phyloP scores from a whole-genome alignment of 192 early-diverging fungal genomes.

The Chytriomyces sp. region DNA sequence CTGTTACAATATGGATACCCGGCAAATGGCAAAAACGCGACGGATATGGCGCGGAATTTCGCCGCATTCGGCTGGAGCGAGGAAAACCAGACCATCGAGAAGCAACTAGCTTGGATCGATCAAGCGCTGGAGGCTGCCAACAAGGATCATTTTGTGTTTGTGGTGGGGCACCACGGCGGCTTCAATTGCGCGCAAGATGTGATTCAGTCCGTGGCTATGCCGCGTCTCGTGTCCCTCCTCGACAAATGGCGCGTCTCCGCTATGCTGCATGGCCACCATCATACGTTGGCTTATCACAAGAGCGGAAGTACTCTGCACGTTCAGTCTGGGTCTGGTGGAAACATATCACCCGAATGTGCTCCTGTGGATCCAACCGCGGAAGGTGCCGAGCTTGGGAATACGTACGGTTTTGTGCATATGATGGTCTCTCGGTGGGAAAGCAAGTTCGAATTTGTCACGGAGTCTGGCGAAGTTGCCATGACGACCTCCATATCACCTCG shows the following conservation, averaged over 20 bases:
- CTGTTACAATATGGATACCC: constrained; percentile 12
- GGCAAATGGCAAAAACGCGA: not conserved
- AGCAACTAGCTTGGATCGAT: constrained; percentile 30
- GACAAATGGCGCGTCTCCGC: constrained; percentile 12
- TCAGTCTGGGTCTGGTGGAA: constrained; percentile 17
- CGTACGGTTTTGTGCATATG: constrained; percentile 22
- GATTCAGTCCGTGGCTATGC: not conserved
- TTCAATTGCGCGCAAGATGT: constrained; percentile 6
- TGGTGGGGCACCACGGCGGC: constrained; percentile 23
- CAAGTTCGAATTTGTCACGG: not conserved
- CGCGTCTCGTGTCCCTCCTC: not conserved
- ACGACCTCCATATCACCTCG: not conserved
- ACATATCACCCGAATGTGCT: not conserved
- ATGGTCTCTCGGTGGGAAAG: not conserved
- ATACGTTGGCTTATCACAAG: constrained; percentile 5
- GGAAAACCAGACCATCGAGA: constrained; percentile 8
- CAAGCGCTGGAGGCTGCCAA: not conserved
- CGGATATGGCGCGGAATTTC: constrained; percentile 1
- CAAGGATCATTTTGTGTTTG: constrained; percentile 22
- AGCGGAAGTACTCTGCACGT: constrained; percentile 14
- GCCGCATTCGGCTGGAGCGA: constrained; percentile 2
- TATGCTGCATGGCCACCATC: constrained; percentile 17
- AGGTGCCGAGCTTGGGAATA: not conserved
- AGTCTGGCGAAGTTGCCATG: not conserved
- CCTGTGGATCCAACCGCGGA: not conserved